Base-by-base conservation (phyloP, 805 yeast species). In the Candida incommunis region DNA sequence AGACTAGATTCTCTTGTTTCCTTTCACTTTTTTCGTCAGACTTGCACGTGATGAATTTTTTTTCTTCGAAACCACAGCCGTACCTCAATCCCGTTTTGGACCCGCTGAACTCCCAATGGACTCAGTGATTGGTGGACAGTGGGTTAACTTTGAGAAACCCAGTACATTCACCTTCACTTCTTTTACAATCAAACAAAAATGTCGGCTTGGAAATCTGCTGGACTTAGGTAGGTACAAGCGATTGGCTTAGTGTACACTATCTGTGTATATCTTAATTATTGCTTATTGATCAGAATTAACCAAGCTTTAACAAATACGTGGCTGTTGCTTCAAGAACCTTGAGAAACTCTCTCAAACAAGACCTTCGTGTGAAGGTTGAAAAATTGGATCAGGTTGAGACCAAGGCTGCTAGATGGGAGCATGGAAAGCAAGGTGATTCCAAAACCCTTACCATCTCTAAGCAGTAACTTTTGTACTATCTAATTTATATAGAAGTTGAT, bases 311-410 rank as follows among this genome's bases (percentile, higher is more conserved):
- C 82, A 83, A 80, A 66, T 90, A 90, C 69, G 74, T 88, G 66
- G 76, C 95, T 54, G 74, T 90, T 61, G 84, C 96, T 60, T 95
- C 96, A 61, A 78, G 78, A 64, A 76, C 94, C 51, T 76, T 86
- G 56, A 86, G 96, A 72, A 71, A 74, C 58, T 80, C 96, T 44
- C 76, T 90, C 64, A 90, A 90, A 73, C 78, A 87, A 52, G 95
- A 88, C 60, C 65, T 76, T 62, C 83, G 82, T 65, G 82, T 76
- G 51, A 74, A 71, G 50, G 82, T 81, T 54, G 70, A 68, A 41
- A 75, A 72, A 64, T 83, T 94, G 72, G 80, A 80, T 55, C 53
- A 66, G 59, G 66, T 82, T 51, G 97, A 90, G 60, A 82, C 78
- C 56, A 76, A 76, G 64, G 80, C 72, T 52, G 76, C 80, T 64